These are phyloP conservation scores for Pseudogymnoascus sp. DNA, from an alignment of 2,329 filamentous ascomycete genomes.

Conservation along the genomic window DNA sequence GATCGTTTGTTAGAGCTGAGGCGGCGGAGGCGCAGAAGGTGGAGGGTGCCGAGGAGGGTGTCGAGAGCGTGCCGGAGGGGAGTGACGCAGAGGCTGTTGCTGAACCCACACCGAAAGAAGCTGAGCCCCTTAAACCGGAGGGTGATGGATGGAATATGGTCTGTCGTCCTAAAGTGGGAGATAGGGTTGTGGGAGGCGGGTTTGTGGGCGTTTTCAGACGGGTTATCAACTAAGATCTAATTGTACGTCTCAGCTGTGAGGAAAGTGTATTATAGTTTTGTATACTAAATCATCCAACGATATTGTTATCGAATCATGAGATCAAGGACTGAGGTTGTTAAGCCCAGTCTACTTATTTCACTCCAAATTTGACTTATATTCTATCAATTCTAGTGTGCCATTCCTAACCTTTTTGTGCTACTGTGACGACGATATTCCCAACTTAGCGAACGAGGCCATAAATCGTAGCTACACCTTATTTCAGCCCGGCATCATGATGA, in stretches of 20 bases:
- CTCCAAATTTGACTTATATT: too few relatives aligned
- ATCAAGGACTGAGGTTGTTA: background rate
- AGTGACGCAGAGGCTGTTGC: background rate
- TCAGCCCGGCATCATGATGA: too few relatives aligned
- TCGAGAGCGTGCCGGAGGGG: background rate
- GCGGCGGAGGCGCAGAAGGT: background rate
- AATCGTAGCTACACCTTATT: too few relatives aligned
- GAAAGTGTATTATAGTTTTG: background rate
- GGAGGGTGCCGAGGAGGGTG: background rate
- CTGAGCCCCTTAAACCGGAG: background rate
- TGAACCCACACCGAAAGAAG: background rate
- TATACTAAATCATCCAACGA: background rate
- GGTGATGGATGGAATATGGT: constrained; percentile 34
- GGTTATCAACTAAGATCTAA: background rate
- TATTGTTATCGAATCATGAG: background rate
- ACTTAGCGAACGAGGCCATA: too few relatives aligned
- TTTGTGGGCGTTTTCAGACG: constrained; percentile 38
- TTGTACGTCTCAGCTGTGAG: background rate
- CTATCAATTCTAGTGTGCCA: too few relatives aligned
- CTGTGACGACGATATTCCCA: too few relatives aligned
- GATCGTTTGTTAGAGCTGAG: constrained; percentile 20
- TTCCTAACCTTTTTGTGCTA: too few relatives aligned
- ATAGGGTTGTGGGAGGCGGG: constrained; percentile 38
- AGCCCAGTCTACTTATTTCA: background rate
- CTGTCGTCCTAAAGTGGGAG: constrained; percentile 43